These are phyloP conservation scores for Byssoonygena ceratinophila DNA, from an alignment of 2,329 filamentous ascomycete species.

Conservation along the genomic window DNA sequence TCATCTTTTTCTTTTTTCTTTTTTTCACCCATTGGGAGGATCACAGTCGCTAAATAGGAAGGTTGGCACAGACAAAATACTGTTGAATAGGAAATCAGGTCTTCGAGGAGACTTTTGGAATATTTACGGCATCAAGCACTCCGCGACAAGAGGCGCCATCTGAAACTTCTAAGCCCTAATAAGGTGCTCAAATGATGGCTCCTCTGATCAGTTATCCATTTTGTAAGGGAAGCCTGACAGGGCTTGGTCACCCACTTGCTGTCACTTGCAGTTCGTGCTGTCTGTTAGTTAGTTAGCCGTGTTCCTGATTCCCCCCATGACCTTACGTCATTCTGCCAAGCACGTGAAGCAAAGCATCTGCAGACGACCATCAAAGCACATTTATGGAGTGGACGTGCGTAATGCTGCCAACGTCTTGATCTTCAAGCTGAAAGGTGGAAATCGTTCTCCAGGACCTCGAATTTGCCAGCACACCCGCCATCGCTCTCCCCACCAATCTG, in stretches of 20 bases:
- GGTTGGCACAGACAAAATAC: background rate
- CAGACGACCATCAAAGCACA: background rate
- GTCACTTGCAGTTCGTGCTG: no score
- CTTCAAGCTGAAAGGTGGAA: background rate
- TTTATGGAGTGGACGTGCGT: background rate
- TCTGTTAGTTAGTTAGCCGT: no score
- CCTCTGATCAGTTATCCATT: no score
- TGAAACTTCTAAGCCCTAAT: no score
- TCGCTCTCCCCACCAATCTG: background rate
- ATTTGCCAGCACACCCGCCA: background rate
- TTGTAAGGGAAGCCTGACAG: no score
- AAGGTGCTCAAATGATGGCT: background rate
- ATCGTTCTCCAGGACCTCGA: background rate
- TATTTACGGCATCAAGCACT: no score
- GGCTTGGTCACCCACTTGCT: no score
- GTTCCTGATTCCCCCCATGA: no score
- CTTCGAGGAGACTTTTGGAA: background rate
- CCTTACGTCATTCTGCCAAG: slow-evolving; percentile 10
- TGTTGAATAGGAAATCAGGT: background rate
- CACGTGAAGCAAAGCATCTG: background rate
- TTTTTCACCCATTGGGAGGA: slow-evolving; percentile 1
- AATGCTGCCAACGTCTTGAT: background rate
- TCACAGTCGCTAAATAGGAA: background rate
- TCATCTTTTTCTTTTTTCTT: background rate
- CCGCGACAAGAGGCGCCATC: no score